Percentiles rank a stretch among this genome's conserved stretches.
Evolutionary conservation across 2,329 filamentous ascomycete genomes (phyloP).

Genomic region (Claviceps digitariae): DNA sequence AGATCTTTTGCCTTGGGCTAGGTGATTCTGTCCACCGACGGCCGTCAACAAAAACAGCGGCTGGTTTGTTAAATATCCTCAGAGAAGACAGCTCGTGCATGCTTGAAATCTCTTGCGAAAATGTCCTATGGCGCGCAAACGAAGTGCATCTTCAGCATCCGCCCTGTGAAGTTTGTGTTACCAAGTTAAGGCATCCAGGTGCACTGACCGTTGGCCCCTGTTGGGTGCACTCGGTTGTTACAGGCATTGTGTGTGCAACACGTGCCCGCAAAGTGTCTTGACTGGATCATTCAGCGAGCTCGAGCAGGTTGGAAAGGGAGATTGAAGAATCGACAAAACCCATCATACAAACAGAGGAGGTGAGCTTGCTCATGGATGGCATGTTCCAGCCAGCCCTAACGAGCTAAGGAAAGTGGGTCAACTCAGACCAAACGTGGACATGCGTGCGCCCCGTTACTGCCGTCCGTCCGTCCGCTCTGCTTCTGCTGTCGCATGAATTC

Average conservation of each 20-base stretch:
- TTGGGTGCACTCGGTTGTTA: background rate
- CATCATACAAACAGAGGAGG: background rate
- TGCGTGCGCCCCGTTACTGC: background rate
- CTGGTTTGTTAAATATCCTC: background rate
- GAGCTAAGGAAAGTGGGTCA: background rate
- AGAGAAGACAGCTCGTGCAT: background rate
- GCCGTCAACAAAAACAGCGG: background rate
- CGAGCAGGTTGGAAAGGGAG: background rate
- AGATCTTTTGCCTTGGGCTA: background rate
- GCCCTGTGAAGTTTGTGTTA: conserved; percentile 1
- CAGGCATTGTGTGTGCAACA: conserved; percentile 3
- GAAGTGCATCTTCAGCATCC: background rate
- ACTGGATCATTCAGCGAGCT: background rate
- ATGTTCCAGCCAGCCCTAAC: background rate
- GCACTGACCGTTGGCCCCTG: conserved; percentile 1
- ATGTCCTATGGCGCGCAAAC: background rate
- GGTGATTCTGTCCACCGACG: background rate
- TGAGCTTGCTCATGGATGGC: background rate
- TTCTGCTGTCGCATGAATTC: background rate
- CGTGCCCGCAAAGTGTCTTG: background rate
- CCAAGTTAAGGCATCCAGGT: conserved; percentile 3
- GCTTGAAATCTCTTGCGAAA: background rate
- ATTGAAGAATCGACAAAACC: background rate
- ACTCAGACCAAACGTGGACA: background rate
- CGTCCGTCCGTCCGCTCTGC: background rate